Base-by-base conservation (phyloP, 768 basidiomycete genomes). In the Hortiboletus flavorubellus region DNA sequence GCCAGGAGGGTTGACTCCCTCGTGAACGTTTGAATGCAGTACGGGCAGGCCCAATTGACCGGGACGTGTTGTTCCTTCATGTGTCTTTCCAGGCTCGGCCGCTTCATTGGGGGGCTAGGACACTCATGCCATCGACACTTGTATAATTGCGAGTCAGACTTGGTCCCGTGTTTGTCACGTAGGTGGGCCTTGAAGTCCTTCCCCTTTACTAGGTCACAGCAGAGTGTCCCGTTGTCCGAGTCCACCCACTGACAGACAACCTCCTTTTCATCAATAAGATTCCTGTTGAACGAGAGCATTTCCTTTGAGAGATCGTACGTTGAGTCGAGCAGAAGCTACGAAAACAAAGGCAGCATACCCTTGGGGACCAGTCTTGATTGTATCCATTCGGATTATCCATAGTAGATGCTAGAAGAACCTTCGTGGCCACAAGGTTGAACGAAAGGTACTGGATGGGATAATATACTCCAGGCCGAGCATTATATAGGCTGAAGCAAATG, bases 21-120 rank as follows among this genome's bases (percentile, higher is more conserved):
- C 2, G 57, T 59, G n/a, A 59, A 58, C 3, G 15, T 26, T 31
- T 12, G 40, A 5, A n/a, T 6, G 29, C 57, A 58, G n/a, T 44
- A 38, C 8, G 57, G 49, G 29, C 57, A 58, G 8, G 45, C 34
- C 34, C 34, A 46, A 12, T 38, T 47, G 14, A 58, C 34, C 1
- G 39, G 49, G 2, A 31, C 5, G 6, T 58, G 57, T 5, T 18
- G 34, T 15, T 58, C 57, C 18, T 31, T 46, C 4, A 46, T 8
- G 9, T 59, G 56, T 11, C 56, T 45, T 40, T 35, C 44, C 9
- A 58, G 56, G 21, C 46, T 58, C 18, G 56, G 44, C 33, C 39
- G 51, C 38, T 3, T 21, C 56, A 59, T 58, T 2, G 26, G 2
- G 12, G 0, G 14, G 9, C 26, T 7, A 14, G 3, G 6, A 4